These are phyloP conservation scores for Neurospora hispaniola DNA, from an alignment of 495 filamentous ascomycete species.

Conservation along the genomic window DNA sequence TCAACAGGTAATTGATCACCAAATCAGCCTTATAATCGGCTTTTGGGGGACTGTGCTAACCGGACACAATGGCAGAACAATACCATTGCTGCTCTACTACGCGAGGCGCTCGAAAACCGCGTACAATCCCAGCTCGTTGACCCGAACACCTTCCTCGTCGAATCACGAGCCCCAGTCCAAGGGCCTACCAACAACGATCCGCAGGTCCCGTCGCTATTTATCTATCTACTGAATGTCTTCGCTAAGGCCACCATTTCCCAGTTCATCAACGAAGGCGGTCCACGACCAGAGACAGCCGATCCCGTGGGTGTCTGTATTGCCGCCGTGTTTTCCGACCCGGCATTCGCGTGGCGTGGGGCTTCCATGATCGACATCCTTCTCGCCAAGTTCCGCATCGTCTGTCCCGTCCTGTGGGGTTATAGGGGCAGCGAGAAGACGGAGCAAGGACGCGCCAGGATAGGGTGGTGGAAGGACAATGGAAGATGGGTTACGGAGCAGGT, in stretches of 20 bases:
- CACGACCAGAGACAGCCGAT: conserved; percentile 62
- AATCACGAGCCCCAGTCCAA: conserved; percentile 42
- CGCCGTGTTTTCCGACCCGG: conserved; percentile 58
- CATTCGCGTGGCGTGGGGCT: conserved; percentile 57
- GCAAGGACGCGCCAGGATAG: conserved; percentile 54
- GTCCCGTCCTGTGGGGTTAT: conserved; percentile 82
- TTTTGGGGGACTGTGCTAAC: conserved; percentile 3
- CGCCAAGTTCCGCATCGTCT: conserved; percentile 72
- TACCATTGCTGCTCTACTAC: conserved; percentile 40
- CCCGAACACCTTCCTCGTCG: conserved; percentile 55
- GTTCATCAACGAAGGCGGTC: conserved; percentile 62
- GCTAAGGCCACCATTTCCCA: conserved; percentile 67
- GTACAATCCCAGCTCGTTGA: conserved; percentile 50
- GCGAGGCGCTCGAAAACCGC: conserved; percentile 28
- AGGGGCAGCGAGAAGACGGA: conserved; percentile 65
- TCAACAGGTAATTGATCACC: conserved; percentile 35
- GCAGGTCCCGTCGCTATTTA: conserved; percentile 51
- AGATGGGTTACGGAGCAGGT: conserved; percentile 53
- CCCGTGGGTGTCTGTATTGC: conserved; percentile 69
- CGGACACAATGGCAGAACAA: conserved; percentile 1
- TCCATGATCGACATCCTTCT: conserved; percentile 77
- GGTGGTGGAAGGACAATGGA: conserved; percentile 56
- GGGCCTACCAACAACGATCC: conserved; percentile 44
- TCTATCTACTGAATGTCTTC: conserved; percentile 78
- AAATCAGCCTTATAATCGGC: background rate